Base-by-base conservation (phyloP, 2,329 filamentous ascomycete species). In the Helicocarpus griseus region DNA sequence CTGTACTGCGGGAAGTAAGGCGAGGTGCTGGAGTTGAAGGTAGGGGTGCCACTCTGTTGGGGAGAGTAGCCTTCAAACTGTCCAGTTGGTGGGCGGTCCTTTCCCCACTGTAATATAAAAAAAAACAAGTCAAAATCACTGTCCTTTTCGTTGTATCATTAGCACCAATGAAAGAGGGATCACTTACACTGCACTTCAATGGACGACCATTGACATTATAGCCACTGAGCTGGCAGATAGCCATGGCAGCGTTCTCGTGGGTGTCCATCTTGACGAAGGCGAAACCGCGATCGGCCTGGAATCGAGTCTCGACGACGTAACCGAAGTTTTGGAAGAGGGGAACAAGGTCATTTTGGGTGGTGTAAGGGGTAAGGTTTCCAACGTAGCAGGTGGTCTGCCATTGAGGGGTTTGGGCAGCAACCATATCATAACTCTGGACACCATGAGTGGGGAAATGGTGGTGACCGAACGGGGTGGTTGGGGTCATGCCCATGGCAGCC, bases 381-480 rank as follows among this genome's bases (percentile, higher is more conserved):
- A 98, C 93, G 60, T 98, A 98, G 77, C 87, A 91, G 48, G 93
- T 98, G 1, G 93, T 97, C 78, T 98, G 93, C 93, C 93, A 98
- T 62, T 85, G 85, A 11, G 93, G 91, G 13, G 93, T 97, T 76
- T 98, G 93, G 64, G 83, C 83, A 54, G 95, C 83, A 59, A 98
- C 87, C 83, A 97, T 95, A 61, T 98, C 93, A 70, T 94, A 98
- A 71, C 90, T 97, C 71, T 94, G 90, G 49, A 96, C 84, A 52
- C 93, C 93, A 64, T 97, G 89, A 35, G 93, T 94, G 7, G 93
- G 93, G 76, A 97, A 98, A 67, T 97, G 91, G 68, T 98, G 93
- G 67, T 95, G 90, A 31, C 91, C 93, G 64, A 90, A 98, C 5
- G 91, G 56, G 44, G 90, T 96, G 28, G 91, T 95, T 4, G 93